Conservation (phyloP, 1,139 yeast species). For the Diutina ranongensis region DNA sequence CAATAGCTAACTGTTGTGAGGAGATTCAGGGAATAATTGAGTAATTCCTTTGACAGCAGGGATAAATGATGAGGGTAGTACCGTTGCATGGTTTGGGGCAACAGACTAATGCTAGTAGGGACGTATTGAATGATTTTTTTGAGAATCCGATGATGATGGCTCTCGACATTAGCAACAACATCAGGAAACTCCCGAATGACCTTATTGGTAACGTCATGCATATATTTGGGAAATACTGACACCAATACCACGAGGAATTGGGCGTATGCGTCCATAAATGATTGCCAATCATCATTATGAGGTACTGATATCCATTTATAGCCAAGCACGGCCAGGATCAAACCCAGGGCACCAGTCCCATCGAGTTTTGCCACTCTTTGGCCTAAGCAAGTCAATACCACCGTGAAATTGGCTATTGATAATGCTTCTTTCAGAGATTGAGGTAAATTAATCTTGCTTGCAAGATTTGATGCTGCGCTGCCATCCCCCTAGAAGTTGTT, state of each 20-base stretch:
- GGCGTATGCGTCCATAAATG: slow-evolving; percentile 41
- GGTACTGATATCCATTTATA: slow-evolving; percentile 45
- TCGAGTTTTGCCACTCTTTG: slow-evolving; percentile 30
- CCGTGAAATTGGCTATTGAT: slow-evolving; percentile 22
- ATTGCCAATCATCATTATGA: slow-evolving; percentile 13
- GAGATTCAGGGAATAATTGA: slow-evolving; percentile 57
- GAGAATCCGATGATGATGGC: slow-evolving; percentile 55
- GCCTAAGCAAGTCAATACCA: slow-evolving; percentile 24
- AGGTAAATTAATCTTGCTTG: slow-evolving; percentile 27
- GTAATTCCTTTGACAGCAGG: slow-evolving; percentile 39
- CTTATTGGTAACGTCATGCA: slow-evolving; percentile 65
- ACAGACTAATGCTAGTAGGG: slow-evolving; percentile 67
- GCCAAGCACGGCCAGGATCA: slow-evolving; percentile 25
- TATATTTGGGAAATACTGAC: slow-evolving; percentile 81
- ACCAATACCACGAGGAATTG: slow-evolving; percentile 70
- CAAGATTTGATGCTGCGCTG: slow-evolving; percentile 23
- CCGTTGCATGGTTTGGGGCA: slow-evolving; percentile 47
- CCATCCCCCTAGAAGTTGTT: slow-evolving; percentile 24
- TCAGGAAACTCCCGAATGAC: slow-evolving; percentile 47
- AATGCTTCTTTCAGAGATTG: slow-evolving; percentile 23
- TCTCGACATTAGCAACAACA: slow-evolving; percentile 13
- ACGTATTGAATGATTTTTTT: slow-evolving; percentile 53
- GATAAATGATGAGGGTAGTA: slow-evolving; percentile 72
- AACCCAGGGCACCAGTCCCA: slow-evolving; percentile 21
- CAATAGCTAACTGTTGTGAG: slow-evolving; percentile 54